Evolutionary conservation across 345 rosid genomes (phyloP), one percentile per base, ranked within the genome.

Genomic region (Syzygium oleosum): DNA sequence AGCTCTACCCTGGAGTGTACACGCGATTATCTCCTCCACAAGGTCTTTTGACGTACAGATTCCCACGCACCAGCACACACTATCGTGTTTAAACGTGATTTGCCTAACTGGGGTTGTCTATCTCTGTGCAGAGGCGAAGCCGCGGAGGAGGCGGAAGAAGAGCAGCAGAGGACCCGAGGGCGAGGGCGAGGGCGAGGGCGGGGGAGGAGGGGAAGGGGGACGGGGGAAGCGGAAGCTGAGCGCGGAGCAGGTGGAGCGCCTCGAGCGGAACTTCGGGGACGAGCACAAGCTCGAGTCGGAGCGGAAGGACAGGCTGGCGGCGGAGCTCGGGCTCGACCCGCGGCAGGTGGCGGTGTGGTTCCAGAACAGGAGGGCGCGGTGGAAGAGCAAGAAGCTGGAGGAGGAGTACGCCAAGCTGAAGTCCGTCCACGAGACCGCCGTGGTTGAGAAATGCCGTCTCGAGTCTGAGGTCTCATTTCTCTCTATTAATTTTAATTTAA

Each of bases 331-430:
- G 2, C 95, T 97, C n/a, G 96, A 96, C 31, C 96, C 99, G 19
- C 95, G 98, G 34, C 99, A 97, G 34, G 99, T 97, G 1, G 99
- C 99, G 5, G 97, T 97, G n/a, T 97, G 99, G 99, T 97, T 97
- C 88, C 99, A 97, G 73, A 97, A 96, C 94, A 90, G 98, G 51
- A 91, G 99, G 86, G 97, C 99, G 65, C 93, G 99, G 21, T 95
- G 95, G 94, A 97, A 95, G 94, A 94, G 89, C 93, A 96, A 97
- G 94, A 96, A 93, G 91, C 94, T 97, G 3, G 99, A 97, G 88
- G 98, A 95, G 85, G 98, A 95, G 77, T 95, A 94, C 49, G 52
- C 91, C 16, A 94, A 88, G 88, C 85, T 97, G 27, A 95, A 93
- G 78, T 78, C 92, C 8, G 73, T 87, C 34, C 92, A 96, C 85